Percentiles rank a stretch among this genome's conserved stretches.
phyloP scores from a whole-genome alignment of 345 rosid species.

The Pseudoturritis turrita region DNA sequence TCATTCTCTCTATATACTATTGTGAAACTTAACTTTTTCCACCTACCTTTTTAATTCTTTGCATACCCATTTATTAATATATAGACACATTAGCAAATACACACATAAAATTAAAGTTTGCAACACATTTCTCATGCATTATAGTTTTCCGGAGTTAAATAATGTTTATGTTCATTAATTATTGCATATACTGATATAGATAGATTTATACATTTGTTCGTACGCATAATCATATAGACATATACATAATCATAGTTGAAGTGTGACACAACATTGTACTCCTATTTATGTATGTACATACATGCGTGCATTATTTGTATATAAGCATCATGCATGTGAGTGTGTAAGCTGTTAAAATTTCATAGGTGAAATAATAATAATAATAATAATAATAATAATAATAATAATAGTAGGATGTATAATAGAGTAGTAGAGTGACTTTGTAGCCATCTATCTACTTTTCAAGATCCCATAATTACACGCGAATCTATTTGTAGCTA shows the following conservation, averaged over 20 bases:
- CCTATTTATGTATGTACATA: conserved; percentile 20
- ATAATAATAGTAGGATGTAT: conserved; percentile 2
- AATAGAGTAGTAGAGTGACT: conserved; percentile 26
- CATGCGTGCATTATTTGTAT: conserved; percentile 20
- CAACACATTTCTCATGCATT: background rate
- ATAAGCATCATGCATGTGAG: conserved; percentile 27
- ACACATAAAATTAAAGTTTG: conserved; percentile 3
- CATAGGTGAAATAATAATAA: conserved; percentile 1
- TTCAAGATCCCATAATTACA: conserved; percentile 41
- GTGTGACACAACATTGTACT: conserved; percentile 36
- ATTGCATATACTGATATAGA: background rate
- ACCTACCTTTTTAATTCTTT: conserved; percentile 29
- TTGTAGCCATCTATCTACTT: conserved; percentile 20
- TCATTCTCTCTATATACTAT: conserved; percentile 25
- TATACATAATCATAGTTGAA: conserved; percentile 22
- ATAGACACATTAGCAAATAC: background rate
- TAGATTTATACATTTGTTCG: conserved; percentile 10
- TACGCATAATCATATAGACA: conserved; percentile 11
- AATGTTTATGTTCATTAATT: background rate
- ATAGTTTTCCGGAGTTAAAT: background rate
- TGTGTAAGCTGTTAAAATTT: conserved; percentile 22
- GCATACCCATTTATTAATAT: background rate
- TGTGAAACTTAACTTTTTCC: conserved; percentile 15
- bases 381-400: conserved; percentile 10
- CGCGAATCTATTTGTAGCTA: conserved; percentile 31